Percentiles rank a stretch among this genome's conserved stretches.
These are phyloP conservation scores for Ogataea chonburiensis DNA, from an alignment of 805 yeast genomes.

Conservation along the genomic window DNA sequence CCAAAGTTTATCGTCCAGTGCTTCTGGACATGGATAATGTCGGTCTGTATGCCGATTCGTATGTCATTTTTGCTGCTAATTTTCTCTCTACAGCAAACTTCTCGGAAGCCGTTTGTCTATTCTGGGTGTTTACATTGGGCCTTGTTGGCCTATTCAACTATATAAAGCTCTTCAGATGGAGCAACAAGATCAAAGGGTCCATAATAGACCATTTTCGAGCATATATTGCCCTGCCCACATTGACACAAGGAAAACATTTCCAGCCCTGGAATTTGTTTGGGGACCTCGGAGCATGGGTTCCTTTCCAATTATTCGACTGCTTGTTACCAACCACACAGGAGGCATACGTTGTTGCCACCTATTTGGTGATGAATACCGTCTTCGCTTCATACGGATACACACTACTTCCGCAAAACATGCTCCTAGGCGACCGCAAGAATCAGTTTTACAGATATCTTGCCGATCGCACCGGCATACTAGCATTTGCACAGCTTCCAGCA, in stretches of 20 bases:
- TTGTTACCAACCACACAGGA: constrained; percentile 32
- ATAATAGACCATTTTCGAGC: constrained; percentile 19
- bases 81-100: constrained; percentile 15
- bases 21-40: constrained; percentile 9
- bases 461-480: constrained; percentile 55
- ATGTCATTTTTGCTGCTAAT: constrained; percentile 23
- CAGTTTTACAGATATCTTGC: constrained; percentile 45
- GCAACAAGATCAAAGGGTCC: constrained; percentile 8
- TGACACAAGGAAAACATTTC: constrained; percentile 20
- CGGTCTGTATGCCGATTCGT: constrained; percentile 17
- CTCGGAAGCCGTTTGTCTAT: constrained; percentile 21
- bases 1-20: constrained; percentile 19
- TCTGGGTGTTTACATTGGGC: constrained; percentile 23
- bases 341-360: constrained; percentile 17
- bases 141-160: constrained; percentile 20
- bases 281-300: neutral
- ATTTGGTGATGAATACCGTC: constrained; percentile 14
- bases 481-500: constrained; percentile 44
- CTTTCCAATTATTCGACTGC: constrained; percentile 18
- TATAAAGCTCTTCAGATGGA: constrained; percentile 14
- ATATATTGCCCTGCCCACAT: constrained; percentile 23
- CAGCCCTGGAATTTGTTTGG: constrained; percentile 26
- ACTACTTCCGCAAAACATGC: constrained; percentile 10
- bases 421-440: constrained; percentile 18
- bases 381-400: constrained; percentile 17